phyloP scores from a whole-genome alignment of 495 filamentous ascomycete species.

The Cudoniella acicularis region DNA sequence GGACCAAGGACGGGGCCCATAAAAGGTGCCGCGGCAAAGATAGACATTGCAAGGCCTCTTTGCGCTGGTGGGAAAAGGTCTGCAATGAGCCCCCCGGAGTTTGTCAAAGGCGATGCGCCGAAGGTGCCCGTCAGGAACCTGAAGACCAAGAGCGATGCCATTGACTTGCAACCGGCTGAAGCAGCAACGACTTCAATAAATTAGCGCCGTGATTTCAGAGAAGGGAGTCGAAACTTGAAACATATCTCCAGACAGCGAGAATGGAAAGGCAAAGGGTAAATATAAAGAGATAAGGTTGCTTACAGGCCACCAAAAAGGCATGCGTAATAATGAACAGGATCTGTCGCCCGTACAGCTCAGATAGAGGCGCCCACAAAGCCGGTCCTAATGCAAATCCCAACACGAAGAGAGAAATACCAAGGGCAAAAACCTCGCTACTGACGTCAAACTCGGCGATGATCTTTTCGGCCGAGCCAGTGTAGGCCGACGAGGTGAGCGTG shows the following conservation, averaged over 20 bases:
- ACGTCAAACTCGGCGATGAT: constrained; percentile 56
- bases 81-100: constrained; percentile 70
- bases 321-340: too few relatives aligned
- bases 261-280: too few relatives aligned
- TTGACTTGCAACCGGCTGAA: too few relatives aligned
- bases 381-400: constrained; percentile 68
- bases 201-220: too few relatives aligned
- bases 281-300: too few relatives aligned
- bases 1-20: constrained; percentile 59
- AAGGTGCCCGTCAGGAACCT: constrained; percentile 80
- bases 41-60: constrained; percentile 58
- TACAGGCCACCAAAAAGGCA: too few relatives aligned
- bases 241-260: too few relatives aligned
- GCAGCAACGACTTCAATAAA: too few relatives aligned
- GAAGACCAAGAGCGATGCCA: constrained; percentile 66
- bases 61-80: constrained; percentile 66
- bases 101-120: constrained; percentile 69
- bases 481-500: constrained; percentile 71
- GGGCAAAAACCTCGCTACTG: constrained; percentile 53
- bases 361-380: constrained; percentile 62
- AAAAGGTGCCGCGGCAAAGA: constrained; percentile 68
- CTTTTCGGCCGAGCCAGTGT: constrained; percentile 60
- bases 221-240: too few relatives aligned
- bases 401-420: constrained; percentile 73
- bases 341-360: constrained; percentile 72